These are phyloP conservation scores for Aschersonia sp. DNA, from an alignment of 2,329 filamentous ascomycete genomes.

Conservation along the genomic window DNA sequence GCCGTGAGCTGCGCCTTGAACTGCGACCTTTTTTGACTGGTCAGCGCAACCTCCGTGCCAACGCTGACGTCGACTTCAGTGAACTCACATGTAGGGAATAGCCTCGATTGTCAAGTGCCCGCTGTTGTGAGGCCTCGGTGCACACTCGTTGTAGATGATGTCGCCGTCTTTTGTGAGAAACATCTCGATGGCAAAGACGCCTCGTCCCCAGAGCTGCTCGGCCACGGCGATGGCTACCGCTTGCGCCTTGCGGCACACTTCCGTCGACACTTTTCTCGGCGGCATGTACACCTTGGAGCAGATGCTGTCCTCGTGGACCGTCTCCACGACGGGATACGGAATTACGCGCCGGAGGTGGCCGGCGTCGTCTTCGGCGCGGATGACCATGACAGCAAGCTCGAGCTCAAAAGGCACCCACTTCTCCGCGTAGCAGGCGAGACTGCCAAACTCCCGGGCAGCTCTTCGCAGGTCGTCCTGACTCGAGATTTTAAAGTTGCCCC, in stretches of 20 bases:
- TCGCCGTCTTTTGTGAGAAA: conserved; percentile 64
- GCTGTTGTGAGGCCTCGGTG: conserved; percentile 72
- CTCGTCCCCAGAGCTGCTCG: conserved; percentile 67
- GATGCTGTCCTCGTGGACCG: conserved; percentile 86
- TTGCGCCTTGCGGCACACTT: conserved; percentile 51
- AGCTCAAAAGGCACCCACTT: conserved; percentile 75
- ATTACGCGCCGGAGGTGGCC: conserved; percentile 36
- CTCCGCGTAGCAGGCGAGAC: conserved; percentile 70
- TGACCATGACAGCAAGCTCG: conserved; percentile 88
- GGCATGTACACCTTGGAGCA: conserved; percentile 88
- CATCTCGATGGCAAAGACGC: conserved; percentile 94
- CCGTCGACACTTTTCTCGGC: conserved; percentile 51
- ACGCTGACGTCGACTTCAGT: not conserved
- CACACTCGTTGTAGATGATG: conserved; percentile 16
- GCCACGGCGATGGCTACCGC: conserved; percentile 69
- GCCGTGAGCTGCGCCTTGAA: conserved; percentile 81
- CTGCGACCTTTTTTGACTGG: conserved; percentile 41
- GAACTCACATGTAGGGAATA: conserved; percentile 46
- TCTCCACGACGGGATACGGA: conserved; percentile 84
- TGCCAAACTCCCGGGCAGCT: conserved; percentile 57
- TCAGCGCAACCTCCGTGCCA: not conserved
- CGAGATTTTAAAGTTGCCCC: conserved; percentile 45
- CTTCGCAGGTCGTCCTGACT: conserved; percentile 33
- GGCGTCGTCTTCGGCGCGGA: conserved; percentile 63
- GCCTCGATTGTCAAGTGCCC: conserved; percentile 94